Conservation (phyloP, 148 eudicot genomes). For the Rhododendron ovatum region DNA sequence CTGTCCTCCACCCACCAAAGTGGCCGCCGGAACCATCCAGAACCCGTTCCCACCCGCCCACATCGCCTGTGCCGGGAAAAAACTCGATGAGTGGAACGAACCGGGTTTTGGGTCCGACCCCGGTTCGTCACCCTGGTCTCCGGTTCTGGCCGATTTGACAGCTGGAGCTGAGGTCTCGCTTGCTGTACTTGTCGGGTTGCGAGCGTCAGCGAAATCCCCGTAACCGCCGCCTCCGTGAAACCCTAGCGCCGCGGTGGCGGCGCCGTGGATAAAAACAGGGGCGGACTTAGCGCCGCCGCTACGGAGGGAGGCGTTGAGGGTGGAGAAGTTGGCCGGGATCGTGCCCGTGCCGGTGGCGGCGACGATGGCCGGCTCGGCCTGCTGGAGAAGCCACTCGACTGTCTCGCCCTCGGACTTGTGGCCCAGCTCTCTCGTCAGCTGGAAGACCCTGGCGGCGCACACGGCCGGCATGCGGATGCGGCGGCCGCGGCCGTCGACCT, state of each 20-base stretch:
- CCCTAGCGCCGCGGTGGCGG: slow-evolving; percentile 2
- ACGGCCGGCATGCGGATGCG: slow-evolving; percentile 40
- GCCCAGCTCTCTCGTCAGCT: slow-evolving; percentile 32
- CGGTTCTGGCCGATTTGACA: slow-evolving; percentile 14
- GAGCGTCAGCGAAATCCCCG: neutral
- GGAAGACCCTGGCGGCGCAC: slow-evolving; percentile 37
- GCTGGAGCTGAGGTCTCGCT: slow-evolving; percentile 13
- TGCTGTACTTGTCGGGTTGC: neutral
- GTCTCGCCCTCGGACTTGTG: slow-evolving; percentile 40
- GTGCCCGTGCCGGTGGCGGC: slow-evolving; percentile 42
- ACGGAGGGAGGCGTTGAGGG: slow-evolving; percentile 6
- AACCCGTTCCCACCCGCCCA: slow-evolving; percentile 36
- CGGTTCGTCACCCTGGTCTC: slow-evolving; percentile 10
- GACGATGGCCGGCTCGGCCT: slow-evolving; percentile 35
- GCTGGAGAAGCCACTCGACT: slow-evolving; percentile 36
- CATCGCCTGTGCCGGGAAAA: slow-evolving; percentile 27
- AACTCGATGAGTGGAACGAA: slow-evolving; percentile 16
- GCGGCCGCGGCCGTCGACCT: slow-evolving; percentile 39
- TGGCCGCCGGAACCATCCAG: slow-evolving; percentile 34
- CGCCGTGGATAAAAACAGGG: slow-evolving; percentile 2
- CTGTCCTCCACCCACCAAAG: slow-evolving; percentile 8
- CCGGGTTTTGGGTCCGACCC: slow-evolving; percentile 21
- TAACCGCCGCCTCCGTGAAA: slow-evolving; percentile 7
- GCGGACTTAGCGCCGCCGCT: slow-evolving; percentile 2
- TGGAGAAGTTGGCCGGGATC: slow-evolving; percentile 31